These are phyloP conservation scores for Austropuccinia psidii DNA, from an alignment of 1,284 basidiomycete genomes.

Conservation along the genomic window DNA sequence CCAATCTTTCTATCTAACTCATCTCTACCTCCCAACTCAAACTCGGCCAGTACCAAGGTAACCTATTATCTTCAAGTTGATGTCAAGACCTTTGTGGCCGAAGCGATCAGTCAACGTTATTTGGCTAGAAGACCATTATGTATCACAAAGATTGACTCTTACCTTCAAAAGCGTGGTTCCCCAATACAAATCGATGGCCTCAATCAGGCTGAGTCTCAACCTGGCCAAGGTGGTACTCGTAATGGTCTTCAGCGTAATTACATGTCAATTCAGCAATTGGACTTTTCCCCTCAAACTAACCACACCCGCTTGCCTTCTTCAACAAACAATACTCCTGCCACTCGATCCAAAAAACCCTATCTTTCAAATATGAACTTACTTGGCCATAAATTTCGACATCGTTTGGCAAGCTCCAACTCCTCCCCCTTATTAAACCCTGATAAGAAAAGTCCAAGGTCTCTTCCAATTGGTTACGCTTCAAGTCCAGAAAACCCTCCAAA, in stretches of 20 bases:
- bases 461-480: not conserved
- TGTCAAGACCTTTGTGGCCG: slow-evolving; percentile 42
- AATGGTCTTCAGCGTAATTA: slow-evolving; percentile 38
- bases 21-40: not conserved
- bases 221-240: not conserved
- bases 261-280: slow-evolving; percentile 38
- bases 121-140: slow-evolving; percentile 42
- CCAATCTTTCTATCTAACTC: slow-evolving; percentile 29
- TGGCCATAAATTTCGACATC: slow-evolving; percentile 1
- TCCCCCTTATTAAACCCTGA: not conserved
- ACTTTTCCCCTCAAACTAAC: slow-evolving; percentile 16
- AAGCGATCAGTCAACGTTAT: slow-evolving; percentile 40
- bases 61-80: slow-evolving; percentile 42
- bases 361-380: slow-evolving; percentile 23
- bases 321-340: slow-evolving; percentile 29
- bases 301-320: slow-evolving; percentile 14
- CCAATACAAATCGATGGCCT: slow-evolving; percentile 40
- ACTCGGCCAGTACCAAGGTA: slow-evolving; percentile 32
- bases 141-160: slow-evolving; percentile 42
- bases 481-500: not conserved
- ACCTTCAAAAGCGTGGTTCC: slow-evolving; percentile 41
- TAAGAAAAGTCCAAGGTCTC: not conserved
- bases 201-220: slow-evolving; percentile 37
- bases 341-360: slow-evolving; percentile 33
- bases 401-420: slow-evolving; percentile 5